phyloP scores from a whole-genome alignment of 2,329 filamentous ascomycete species.

The Thielaviopsis ethacetica region DNA sequence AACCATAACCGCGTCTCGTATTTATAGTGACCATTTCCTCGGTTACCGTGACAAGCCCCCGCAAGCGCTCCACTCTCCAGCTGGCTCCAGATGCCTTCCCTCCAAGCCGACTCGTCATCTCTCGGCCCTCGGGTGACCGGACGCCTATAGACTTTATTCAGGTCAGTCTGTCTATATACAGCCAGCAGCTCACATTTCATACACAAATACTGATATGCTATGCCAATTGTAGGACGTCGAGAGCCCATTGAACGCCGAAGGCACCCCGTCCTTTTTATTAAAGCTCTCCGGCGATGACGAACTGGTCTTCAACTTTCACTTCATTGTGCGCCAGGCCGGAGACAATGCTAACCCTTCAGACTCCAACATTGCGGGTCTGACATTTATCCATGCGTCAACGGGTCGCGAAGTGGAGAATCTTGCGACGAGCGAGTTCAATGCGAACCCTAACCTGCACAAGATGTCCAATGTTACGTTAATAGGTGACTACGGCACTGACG shows the following conservation, averaged over 20 bases:
- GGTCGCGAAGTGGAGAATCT: constrained; percentile 80
- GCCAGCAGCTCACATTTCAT: constrained; percentile 11
- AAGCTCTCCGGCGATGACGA: constrained; percentile 86
- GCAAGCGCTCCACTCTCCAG: constrained; percentile 59
- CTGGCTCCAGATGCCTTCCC: constrained; percentile 78
- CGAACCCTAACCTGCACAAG: constrained; percentile 92
- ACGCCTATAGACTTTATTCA: constrained; percentile 79
- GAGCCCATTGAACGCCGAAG: constrained; percentile 3
- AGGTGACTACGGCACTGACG: constrained; percentile 76
- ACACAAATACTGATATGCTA: not conserved
- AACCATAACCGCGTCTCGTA: not conserved
- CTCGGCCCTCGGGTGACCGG: constrained; percentile 56
- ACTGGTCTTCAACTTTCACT: constrained; percentile 82
- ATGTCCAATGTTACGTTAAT: constrained; percentile 90
- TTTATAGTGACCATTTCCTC: constrained; percentile 68
- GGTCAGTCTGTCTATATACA: constrained; percentile 47
- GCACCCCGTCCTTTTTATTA: constrained; percentile 46
- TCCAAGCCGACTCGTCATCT: constrained; percentile 58
- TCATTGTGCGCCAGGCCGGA: constrained; percentile 50
- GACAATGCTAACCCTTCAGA: constrained; percentile 39
- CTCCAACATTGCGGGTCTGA: constrained; percentile 72
- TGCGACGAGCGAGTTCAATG: constrained; percentile 88
- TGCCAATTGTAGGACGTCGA: not conserved
- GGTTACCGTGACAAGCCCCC: constrained; percentile 64
- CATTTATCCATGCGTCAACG: constrained; percentile 79